These are phyloP conservation scores for Pseudoperonospora humuli DNA, from an alignment of 352 stramenopile species.

Conservation along the genomic window DNA sequence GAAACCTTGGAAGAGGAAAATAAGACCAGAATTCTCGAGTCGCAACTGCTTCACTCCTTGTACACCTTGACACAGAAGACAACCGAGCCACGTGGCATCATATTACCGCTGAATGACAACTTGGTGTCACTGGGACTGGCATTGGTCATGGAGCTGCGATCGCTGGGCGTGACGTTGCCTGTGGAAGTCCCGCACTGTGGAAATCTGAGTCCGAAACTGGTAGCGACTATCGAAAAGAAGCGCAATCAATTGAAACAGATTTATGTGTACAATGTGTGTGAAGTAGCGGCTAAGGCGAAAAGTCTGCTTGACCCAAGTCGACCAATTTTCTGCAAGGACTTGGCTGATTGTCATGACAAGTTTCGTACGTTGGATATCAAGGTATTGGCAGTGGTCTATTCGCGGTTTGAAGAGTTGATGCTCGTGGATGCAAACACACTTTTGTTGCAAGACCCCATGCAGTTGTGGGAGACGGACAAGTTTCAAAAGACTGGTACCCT, in stretches of 20 bases:
- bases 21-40: conserved; percentile 13
- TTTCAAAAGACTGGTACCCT: conserved; percentile 32
- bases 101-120: conserved; percentile 35
- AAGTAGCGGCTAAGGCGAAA: conserved; percentile 20
- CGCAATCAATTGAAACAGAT: conserved; percentile 15
- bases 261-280: conserved; percentile 29
- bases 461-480: conserved; percentile 25
- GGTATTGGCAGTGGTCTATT: conserved; percentile 31
- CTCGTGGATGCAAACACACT: conserved; percentile 38
- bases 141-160: conserved; percentile 30
- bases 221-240: conserved; percentile 16
- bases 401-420: conserved; percentile 46
- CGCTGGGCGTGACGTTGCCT: conserved; percentile 23
- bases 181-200: conserved; percentile 41
- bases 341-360: conserved; percentile 27
- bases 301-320: conserved; percentile 19
- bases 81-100: conserved; percentile 22
- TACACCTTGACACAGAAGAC: conserved; percentile 11
- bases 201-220: conserved; percentile 24
- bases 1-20: conserved; percentile 10
- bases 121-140: conserved; percentile 28
- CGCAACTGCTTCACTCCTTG: conserved; percentile 21
- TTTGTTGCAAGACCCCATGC: conserved; percentile 34
- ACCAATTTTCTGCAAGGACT: conserved; percentile 26
- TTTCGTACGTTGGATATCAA: conserved; percentile 32